A percentile compares a stretch with the other conserved stretches of the same genome.
Conservation (phyloP, 345 rosid species). For the Citrus trifoliata region DNA sequence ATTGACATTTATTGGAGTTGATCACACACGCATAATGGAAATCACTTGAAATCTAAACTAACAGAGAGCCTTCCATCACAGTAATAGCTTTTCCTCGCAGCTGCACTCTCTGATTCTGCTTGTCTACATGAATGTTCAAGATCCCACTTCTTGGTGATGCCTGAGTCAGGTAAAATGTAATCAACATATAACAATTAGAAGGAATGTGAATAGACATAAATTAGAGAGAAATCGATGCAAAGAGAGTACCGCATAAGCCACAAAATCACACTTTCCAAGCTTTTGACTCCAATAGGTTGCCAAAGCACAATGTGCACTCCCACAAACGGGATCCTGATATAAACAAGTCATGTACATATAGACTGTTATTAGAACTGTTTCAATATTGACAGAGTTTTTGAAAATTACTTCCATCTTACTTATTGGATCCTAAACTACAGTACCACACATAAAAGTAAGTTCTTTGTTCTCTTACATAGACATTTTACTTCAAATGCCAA, state of each 20-base stretch:
- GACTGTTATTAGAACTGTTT: neutral
- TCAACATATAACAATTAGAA: neutral
- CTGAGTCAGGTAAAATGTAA: constrained; percentile 18
- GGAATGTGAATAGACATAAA: neutral
- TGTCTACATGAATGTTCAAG: constrained; percentile 46
- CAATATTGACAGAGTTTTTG: neutral
- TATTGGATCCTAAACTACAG: neutral
- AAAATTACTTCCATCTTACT: neutral
- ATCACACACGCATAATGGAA: constrained; percentile 2
- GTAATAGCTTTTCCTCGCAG: constrained; percentile 64
- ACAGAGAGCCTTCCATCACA: constrained; percentile 63
- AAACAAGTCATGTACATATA: neutral
- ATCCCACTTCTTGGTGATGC: constrained; percentile 72
- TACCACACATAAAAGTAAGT: neutral
- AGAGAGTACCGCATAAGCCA: constrained; percentile 55
- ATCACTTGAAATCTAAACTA: constrained; percentile 33
- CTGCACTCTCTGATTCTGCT: constrained; percentile 51
- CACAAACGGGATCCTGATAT: constrained; percentile 75
- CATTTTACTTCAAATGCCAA: too few relatives aligned
- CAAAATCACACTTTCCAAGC: constrained; percentile 54
- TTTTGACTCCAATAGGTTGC: constrained; percentile 70
- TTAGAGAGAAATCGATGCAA: neutral
- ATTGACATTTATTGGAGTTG: neutral
- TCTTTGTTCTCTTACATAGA: too few relatives aligned
- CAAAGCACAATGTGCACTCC: constrained; percentile 81